Evolutionary conservation across 257 asterid genomes (phyloP).

Genomic region (Nemophila menziesii): DNA sequence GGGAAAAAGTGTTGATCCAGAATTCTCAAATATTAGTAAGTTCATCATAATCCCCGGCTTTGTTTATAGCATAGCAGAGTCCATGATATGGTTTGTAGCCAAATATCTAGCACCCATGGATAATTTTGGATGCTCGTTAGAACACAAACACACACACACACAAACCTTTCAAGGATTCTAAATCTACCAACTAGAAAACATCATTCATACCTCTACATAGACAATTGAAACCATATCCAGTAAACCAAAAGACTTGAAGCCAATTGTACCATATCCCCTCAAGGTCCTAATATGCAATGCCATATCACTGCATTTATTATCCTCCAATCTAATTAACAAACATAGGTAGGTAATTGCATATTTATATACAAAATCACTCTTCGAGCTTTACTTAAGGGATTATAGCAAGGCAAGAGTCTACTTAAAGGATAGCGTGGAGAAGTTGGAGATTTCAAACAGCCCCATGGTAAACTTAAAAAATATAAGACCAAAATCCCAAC

Average conservation of each 20-base stretch:
- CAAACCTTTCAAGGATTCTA: constrained; percentile 54
- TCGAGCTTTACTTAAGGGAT: constrained; percentile 3
- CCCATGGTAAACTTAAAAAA: not conserved
- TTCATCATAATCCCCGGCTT: constrained; percentile 74
- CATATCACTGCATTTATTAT: constrained; percentile 64
- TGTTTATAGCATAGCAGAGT: constrained; percentile 54
- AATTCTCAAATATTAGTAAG: constrained; percentile 50
- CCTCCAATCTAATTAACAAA: constrained; percentile 72
- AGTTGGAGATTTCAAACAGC: not conserved
- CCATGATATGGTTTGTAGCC: constrained; percentile 68
- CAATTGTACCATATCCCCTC: constrained; percentile 60
- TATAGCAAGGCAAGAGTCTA: not conserved
- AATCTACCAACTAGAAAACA: constrained; percentile 58
- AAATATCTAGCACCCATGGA: constrained; percentile 89
- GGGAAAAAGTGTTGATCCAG: constrained; percentile 41
- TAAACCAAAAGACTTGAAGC: constrained; percentile 60
- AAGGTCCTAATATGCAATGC: constrained; percentile 73
- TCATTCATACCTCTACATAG: constrained; percentile 82
- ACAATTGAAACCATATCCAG: too few species aligned
- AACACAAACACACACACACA: constrained; percentile 62
- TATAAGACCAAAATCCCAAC: not conserved
- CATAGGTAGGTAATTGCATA: constrained; percentile 30
- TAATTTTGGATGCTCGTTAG: constrained; percentile 75
- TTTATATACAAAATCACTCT: constrained; percentile 17
- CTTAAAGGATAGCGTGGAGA: not conserved